These are phyloP conservation scores for Gastrolobium bilobum DNA, from an alignment of 306 rosid genomes.

Conservation along the genomic window DNA sequence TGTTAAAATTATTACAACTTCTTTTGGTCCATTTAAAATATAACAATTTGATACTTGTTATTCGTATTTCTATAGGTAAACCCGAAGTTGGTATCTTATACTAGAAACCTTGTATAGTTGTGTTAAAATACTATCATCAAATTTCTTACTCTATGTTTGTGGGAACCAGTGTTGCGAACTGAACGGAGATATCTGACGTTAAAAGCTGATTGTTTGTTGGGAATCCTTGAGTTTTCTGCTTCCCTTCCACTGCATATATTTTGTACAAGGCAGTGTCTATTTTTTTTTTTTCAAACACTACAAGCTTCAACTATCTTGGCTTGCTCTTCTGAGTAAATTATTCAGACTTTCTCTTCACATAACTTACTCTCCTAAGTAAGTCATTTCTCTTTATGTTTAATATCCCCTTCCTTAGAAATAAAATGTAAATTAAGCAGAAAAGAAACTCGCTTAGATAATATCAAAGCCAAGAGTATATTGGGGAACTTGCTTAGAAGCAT, in stretches of 20 bases:
- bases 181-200: background rate
- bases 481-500: constrained; percentile 32
- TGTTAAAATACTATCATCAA: background rate
- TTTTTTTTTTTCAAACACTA: background rate
- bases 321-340: constrained; percentile 10
- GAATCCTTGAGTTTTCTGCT: background rate
- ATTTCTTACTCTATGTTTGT: constrained; percentile 20
- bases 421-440: background rate
- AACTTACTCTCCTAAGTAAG: background rate
- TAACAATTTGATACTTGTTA: no score
- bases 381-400: background rate
- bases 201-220: background rate
- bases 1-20: no score
- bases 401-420: background rate
- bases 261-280: background rate
- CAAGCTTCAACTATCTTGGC: constrained; percentile 7
- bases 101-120: background rate
- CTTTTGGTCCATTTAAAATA: no score
- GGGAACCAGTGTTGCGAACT: background rate
- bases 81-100: background rate
- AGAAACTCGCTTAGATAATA: background rate
- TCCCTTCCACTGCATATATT: background rate
- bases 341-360: background rate
- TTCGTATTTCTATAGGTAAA: background rate
- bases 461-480: constrained; percentile 31